Conservation (phyloP, 768 basidiomycete genomes). For the Tulasnella sp. region DNA sequence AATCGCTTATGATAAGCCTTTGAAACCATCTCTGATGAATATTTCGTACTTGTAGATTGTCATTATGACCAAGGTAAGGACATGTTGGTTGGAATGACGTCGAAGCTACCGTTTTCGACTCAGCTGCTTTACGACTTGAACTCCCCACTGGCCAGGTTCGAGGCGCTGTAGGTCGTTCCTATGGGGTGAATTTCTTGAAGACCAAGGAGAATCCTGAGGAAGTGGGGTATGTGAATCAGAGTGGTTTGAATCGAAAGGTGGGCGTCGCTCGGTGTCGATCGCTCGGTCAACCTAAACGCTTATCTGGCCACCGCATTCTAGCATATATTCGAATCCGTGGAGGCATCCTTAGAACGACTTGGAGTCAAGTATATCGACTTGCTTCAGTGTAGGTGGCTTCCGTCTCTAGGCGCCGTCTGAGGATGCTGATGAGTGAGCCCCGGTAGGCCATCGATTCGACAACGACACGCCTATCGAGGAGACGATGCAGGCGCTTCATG, state of each 20-base stretch:
- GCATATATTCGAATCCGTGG: conserved; percentile 27
- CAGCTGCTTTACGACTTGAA: background rate
- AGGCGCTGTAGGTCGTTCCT: background rate
- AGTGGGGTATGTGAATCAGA: conserved; percentile 24
- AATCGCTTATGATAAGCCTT: background rate
- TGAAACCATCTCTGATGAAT: background rate
- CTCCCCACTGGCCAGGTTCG: background rate
- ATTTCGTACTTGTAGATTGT: background rate
- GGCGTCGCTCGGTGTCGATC: background rate
- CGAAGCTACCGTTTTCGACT: background rate
- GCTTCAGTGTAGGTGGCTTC: conserved; percentile 18
- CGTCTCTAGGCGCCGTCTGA: background rate
- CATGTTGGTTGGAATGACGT: background rate
- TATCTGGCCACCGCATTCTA: background rate
- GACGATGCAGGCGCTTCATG: conserved; percentile 24
- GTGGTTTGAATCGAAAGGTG: conserved; percentile 23
- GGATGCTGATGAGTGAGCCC: background rate
- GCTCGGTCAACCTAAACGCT: too few relatives aligned
- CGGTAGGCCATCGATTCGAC: conserved; percentile 20
- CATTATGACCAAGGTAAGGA: conserved; percentile 1
- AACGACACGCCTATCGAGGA: conserved; percentile 4
- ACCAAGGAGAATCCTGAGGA: conserved; percentile 14
- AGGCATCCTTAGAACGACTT: conserved; percentile 20
- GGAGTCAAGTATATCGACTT: conserved; percentile 14
- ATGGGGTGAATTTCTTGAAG: conserved; percentile 5